Percentiles rank a stretch among this genome's conserved stretches.
phyloP scores from a whole-genome alignment of 1,284 basidiomycete species.

The Ceratobasidium theobromae region DNA sequence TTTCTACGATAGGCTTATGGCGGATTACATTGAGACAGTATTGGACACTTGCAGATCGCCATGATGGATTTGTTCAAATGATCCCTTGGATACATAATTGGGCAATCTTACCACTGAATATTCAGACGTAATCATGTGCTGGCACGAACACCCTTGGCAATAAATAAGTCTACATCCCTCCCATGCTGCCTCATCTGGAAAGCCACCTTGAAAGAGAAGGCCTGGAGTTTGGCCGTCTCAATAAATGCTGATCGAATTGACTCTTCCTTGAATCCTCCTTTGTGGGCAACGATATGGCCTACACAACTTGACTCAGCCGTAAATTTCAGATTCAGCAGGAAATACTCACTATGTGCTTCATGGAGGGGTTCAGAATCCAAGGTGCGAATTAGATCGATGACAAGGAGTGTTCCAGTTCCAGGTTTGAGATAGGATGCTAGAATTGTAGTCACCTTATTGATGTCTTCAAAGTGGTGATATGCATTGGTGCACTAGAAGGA shows the following conservation, averaged over 20 bases:
- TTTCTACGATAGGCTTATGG: constrained; percentile 27
- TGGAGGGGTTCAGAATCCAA: constrained; percentile 33
- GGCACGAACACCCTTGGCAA: constrained; percentile 50
- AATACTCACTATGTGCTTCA: constrained; percentile 38
- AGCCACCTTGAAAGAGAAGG: constrained; percentile 45
- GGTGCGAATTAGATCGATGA: constrained; percentile 53
- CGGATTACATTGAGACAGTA: constrained; percentile 33
- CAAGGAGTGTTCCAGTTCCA: constrained; percentile 56
- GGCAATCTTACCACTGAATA: background rate
- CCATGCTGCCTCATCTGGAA: constrained; percentile 44
- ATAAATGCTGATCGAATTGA: constrained; percentile 53
- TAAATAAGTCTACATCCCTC: constrained; percentile 49
- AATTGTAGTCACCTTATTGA: constrained; percentile 53
- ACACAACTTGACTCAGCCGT: background rate
- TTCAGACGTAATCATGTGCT: constrained; percentile 37
- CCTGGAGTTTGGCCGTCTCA: constrained; percentile 48
- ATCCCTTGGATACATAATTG: background rate
- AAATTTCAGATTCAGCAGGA: constrained; percentile 41
- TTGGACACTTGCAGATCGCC: constrained; percentile 16
- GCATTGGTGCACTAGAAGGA: constrained; percentile 59
- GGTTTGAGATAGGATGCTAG: constrained; percentile 61
- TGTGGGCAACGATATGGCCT: constrained; percentile 54
- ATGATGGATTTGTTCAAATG: background rate
- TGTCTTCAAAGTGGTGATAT: constrained; percentile 65
- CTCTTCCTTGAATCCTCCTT: constrained; percentile 52